Evolutionary conservation across 495 filamentous ascomycete species (phyloP), one percentile per base, ranked within the genome.

Genomic region (Ramalina peruviana): DNA sequence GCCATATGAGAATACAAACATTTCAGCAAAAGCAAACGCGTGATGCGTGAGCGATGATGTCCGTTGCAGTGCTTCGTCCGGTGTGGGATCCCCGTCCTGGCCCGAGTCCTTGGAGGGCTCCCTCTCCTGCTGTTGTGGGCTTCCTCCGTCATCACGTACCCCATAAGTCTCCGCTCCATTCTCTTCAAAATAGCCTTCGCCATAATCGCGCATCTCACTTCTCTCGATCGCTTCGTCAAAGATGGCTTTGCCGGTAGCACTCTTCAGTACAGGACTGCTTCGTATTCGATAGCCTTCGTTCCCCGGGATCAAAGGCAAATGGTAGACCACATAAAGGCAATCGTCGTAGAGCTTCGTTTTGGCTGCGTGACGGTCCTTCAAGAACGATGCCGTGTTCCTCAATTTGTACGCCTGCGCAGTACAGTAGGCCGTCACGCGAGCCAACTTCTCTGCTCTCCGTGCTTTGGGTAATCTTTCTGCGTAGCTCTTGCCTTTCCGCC

Each of bases 321-420:
- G 89, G 64, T 97, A 99, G 27, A 90, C 92, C 5, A 80, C 84
- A 58, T 99, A 99, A 17, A 99, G 72, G 60, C 93, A 97, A 61
- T 99, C 93, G 64, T 97, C 93, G 64, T 99, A 99, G n/a, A 97
- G 73, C 64, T 99, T 99, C 38, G 89, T 94, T 67, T 85, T 79
- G 0, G 88, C 93, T n/a, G 82, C 82, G 73, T 99, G 92, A 60
- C 79, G 79, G 41, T 82, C 86, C 61, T 83, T 85, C 36, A 95
- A 73, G 67, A 99, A 99, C 41, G 84, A 76, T 17, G 87, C 86
- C 38, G 87, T 83, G 23, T 81, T 76, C 57, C 83, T 82, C 71
- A 94, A 81, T 67, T 86, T 90, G 65, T 84, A 96, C 11, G 83
- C 83, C 67, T 96, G 86, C 4, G 93, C 93, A 0, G 89, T 96